Conservation (phyloP, 805 yeast species). For the Starmerella stellata region DNA sequence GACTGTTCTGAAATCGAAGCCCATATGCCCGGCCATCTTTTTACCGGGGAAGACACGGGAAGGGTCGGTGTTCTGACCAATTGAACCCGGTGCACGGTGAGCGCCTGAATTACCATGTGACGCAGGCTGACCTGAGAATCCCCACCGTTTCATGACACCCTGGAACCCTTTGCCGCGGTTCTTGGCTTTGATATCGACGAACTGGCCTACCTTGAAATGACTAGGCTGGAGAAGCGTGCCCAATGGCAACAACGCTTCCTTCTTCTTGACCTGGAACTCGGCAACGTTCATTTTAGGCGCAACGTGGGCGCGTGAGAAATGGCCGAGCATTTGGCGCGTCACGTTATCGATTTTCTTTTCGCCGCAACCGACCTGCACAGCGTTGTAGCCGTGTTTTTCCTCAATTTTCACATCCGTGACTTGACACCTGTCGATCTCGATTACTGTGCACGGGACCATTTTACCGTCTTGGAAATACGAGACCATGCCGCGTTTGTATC, state of each 20-base stretch:
- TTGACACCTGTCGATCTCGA: slow-evolving; percentile 76
- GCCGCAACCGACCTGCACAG: slow-evolving; percentile 78
- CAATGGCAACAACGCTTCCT: slow-evolving; percentile 45
- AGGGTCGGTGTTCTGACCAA: slow-evolving; percentile 88
- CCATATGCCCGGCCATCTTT: slow-evolving; percentile 98
- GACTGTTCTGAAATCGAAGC: slow-evolving; percentile 52
- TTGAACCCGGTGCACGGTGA: slow-evolving; percentile 94
- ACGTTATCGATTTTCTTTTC: slow-evolving; percentile 44
- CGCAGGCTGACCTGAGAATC: slow-evolving; percentile 74
- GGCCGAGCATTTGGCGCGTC: slow-evolving; percentile 50
- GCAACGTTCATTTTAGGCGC: slow-evolving; percentile 61
- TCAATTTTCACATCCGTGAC: slow-evolving; percentile 55
- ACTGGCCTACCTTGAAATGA: slow-evolving; percentile 67
- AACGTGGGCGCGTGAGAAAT: slow-evolving; percentile 58
- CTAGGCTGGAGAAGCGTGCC: slow-evolving; percentile 71
- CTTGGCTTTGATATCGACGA: slow-evolving; percentile 59
- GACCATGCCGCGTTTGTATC: slow-evolving; percentile 78
- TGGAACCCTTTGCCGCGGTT: slow-evolving; percentile 92
- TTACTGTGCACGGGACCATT: slow-evolving; percentile 64
- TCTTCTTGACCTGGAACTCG: slow-evolving; percentile 64
- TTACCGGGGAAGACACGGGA: slow-evolving; percentile 93
- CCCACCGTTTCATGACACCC: slow-evolving; percentile 95
- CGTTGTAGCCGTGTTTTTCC: slow-evolving; percentile 60
- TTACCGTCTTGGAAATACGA: slow-evolving; percentile 55
- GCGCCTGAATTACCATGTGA: slow-evolving; percentile 89